Conservation (phyloP, 106 monocot genomes). For the Vanilla planifolia region DNA sequence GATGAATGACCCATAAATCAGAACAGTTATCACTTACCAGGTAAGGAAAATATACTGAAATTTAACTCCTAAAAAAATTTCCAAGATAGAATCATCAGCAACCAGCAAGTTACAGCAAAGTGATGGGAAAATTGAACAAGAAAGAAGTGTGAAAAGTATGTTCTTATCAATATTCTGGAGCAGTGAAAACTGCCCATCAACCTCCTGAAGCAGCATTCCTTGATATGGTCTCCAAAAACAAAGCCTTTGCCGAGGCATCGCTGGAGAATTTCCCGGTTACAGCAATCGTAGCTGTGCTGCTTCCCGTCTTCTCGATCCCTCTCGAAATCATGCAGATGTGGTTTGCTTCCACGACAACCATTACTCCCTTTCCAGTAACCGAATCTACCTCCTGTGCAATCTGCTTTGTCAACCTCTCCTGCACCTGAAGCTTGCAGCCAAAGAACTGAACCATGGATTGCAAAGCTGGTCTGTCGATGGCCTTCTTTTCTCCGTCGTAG, state of each 20-base stretch:
- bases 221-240: conserved; percentile 53
- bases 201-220: conserved; percentile 20
- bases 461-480: conserved; percentile 42
- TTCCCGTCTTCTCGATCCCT: conserved; percentile 86
- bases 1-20: too few species aligned
- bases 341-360: conserved; percentile 90
- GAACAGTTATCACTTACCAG: too few species aligned
- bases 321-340: conserved; percentile 92
- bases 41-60: too few species aligned
- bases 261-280: conserved; percentile 70
- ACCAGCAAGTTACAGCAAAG: too few species aligned
- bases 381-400: conserved; percentile 70
- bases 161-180: neutral
- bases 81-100: too few species aligned
- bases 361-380: conserved; percentile 37
- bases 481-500: conserved; percentile 10
- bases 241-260: conserved; percentile 43
- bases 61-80: too few species aligned
- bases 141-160: too few species aligned
- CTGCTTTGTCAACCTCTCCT: conserved; percentile 89
- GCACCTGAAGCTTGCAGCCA: conserved; percentile 84
- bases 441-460: conserved; percentile 68
- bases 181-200: conserved; percentile 6
- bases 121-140: too few species aligned
- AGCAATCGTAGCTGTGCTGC: conserved; percentile 84